Base-by-base conservation (phyloP, 495 filamentous ascomycete species). In the Hypoxylon intermedium region DNA sequence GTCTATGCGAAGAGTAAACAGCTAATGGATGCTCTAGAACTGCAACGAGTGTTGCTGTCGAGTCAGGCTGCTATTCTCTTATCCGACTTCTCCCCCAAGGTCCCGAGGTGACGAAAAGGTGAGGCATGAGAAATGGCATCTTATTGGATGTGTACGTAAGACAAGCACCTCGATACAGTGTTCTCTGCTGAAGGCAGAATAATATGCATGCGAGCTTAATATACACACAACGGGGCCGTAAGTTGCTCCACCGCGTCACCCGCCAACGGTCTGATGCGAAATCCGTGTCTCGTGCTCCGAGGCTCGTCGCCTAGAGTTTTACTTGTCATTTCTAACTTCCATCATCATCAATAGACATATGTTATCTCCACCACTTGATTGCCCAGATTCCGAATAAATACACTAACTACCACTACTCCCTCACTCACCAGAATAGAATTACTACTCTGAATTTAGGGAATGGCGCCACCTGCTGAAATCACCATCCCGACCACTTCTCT, bases 391-490 rank as follows among this genome's bases (percentile, higher is more conserved):
- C 1, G 48, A 30, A 21, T 15, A 7, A 11, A 45, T 45, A 21
- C 23, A 19, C 41, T 9, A 18, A 9, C 11, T 31, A 11, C 36
- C 16, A 18, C 7, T 0, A 19, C 9, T 49, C 13, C 33, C 2
- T 40, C 13, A 41, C 2, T 40, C 1, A 13, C 18, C 24, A 26
- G 24, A 37, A 37, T 2, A 33, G 11, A 41, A 44, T 42, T 50
- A 24, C 42, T 40, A n/a, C n/a, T 43, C 28, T 34, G 30, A 2
- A 55, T 36, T 40, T 55, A 21, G 44, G 60, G 48, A 42, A 95
- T 95, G 91, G 83, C 88, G 16, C 87, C 91, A 9, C 83, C 83
- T 28, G 79, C 90, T 67, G 87, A 93, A 60, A 89, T 97, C 73
- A 83, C 88, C 54, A 92, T 96, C 71, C 91, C 92, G 23, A 85